Percentiles rank a stretch among this genome's conserved stretches.
phyloP scores from a whole-genome alignment of 2,329 filamentous ascomycete species.

The Lachnellula hyalina region DNA sequence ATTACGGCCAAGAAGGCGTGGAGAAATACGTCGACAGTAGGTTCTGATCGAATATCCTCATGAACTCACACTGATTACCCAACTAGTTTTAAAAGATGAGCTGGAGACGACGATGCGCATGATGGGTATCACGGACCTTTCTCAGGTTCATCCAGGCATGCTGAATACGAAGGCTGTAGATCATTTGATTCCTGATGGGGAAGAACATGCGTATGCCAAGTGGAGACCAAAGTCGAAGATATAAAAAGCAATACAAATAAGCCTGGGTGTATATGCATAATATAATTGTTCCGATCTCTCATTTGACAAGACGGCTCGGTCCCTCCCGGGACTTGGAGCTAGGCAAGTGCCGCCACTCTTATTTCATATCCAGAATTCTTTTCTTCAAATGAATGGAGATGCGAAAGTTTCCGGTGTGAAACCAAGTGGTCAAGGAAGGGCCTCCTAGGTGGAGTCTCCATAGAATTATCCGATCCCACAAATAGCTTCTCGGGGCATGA shows the following conservation, averaged over 20 bases:
- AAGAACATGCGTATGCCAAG: conserved; percentile 42
- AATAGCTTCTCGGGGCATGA: no score
- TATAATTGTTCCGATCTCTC: background rate
- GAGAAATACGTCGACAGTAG: conserved; percentile 47
- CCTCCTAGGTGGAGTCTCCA: no score
- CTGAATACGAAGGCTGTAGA: conserved; percentile 50
- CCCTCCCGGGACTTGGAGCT: no score
- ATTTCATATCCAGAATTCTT: no score
- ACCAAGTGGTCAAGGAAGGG: no score
- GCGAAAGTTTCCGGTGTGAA: no score
- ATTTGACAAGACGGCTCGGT: no score
- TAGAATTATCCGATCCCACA: no score
- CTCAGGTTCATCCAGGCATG: conserved; percentile 55
- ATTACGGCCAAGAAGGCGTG: conserved; percentile 56
- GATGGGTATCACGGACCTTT: conserved; percentile 56
- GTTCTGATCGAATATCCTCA: conserved; percentile 22
- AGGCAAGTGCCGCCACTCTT: background rate
- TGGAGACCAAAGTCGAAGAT: conserved; percentile 30
- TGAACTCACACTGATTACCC: conserved; percentile 5
- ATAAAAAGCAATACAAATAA: conserved; percentile 9
- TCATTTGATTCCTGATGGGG: conserved; percentile 38
- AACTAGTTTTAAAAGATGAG: conserved; percentile 50
- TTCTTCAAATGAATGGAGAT: no score
- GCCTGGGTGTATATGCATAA: background rate
- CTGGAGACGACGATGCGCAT: conserved; percentile 62